Conservation (phyloP, 2,329 filamentous ascomycete species). For the Penicillium fuscoglaucum region DNA sequence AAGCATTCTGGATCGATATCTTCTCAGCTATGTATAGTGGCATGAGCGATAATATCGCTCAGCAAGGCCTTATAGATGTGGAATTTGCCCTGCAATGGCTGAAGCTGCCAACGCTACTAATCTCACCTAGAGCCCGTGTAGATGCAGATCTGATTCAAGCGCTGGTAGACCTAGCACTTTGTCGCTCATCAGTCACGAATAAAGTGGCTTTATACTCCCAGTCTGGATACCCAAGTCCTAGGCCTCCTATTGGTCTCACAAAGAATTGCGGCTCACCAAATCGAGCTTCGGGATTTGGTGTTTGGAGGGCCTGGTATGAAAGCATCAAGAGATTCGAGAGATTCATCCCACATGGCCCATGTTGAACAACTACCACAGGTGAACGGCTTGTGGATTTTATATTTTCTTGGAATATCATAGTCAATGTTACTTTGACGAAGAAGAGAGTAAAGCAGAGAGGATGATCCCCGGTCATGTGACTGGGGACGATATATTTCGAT, state of each 20-base stretch:
- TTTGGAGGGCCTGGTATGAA: neutral
- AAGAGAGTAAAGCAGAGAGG: too few species aligned
- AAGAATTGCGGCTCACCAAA: neutral
- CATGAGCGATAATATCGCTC: neutral
- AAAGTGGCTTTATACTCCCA: neutral
- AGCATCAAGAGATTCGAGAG: neutral
- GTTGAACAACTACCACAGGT: too few species aligned
- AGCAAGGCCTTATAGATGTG: neutral
- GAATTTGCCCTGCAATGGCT: neutral
- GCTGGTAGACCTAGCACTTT: neutral
- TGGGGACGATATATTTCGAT: neutral
- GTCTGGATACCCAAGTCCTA: neutral
- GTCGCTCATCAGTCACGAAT: neutral
- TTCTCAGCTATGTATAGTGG: neutral
- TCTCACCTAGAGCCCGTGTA: neutral
- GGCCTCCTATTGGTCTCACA: neutral
- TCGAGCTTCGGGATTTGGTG: neutral
- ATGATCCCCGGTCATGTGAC: neutral
- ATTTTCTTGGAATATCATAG: neutral
- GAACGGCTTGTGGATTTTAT: neutral
- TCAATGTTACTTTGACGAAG: neutral
- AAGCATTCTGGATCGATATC: neutral
- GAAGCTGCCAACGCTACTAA: slow-evolving; percentile 12
- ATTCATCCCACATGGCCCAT: neutral
- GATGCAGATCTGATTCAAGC: neutral